Base-by-base conservation (phyloP, 2,329 filamentous ascomycete genomes). In the Daldinia sp. region DNA sequence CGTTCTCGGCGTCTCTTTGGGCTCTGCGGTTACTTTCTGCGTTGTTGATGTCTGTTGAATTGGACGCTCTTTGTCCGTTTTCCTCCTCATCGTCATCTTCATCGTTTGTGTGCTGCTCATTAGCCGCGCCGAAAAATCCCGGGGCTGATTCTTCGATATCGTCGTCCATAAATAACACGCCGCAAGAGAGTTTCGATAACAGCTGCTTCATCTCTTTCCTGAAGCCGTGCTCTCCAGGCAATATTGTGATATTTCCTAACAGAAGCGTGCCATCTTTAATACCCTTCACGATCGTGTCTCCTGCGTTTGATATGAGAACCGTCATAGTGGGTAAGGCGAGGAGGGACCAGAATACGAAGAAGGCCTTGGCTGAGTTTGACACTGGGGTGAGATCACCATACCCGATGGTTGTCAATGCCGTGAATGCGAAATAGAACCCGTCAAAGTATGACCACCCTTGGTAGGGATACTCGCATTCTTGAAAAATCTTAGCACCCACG, bases 321-420 rank as follows among this genome's bases (percentile, higher is more conserved):
- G 94, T 97, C 87, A 94, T 94, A 1, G 92, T 94, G 0, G 94
- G 94, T 2, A 97, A 85, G 0, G 94, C 93, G 28, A 97, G 86
- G 1, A 98, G 79, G 13, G 90, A 93, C 94, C 94, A 98, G 63
- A 97, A 90, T n/a, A 98, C 92, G 74, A 97, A 98, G 78, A 97
- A 97, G 0, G 92, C 89, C 61, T 92, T 90, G 1, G 92, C 93
- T 0, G 90, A 86, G 70, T 94, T 94, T 1, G 90, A 92, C n/a
- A 89, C 83, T 0, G 93, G 93, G 1, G 90, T 89, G 4, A 91
- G 79, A 72, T 97, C 93, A 3, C 94, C 94, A 74, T 97, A 97
- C 0, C 94, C 94, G 41, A 97, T 92, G 0, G 94, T 97, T 1
- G 94, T 84, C 26, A 97, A 86, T 2, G 90, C 91, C 37, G 93